These are phyloP conservation scores for Tritrichomonas foetus DNA, from an alignment of 208 protist genomes.

Conservation along the genomic window DNA sequence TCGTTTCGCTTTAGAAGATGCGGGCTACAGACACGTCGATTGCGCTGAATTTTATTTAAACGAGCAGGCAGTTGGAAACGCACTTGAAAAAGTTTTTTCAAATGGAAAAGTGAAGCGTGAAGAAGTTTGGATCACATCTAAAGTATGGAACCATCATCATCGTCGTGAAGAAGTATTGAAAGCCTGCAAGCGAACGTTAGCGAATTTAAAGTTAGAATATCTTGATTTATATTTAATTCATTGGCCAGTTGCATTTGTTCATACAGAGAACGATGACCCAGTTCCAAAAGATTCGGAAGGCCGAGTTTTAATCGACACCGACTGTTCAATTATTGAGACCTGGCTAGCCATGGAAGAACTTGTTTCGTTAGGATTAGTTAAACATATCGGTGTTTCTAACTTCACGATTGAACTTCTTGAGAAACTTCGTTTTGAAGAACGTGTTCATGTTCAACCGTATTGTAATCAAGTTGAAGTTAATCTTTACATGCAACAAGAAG, in stretches of 20 bases:
- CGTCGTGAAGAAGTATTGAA: background rate
- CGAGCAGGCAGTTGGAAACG: background rate
- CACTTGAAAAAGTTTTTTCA: background rate
- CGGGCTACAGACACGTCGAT: background rate
- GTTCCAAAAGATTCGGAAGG: background rate
- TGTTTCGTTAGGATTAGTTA: background rate
- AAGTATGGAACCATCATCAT: background rate
- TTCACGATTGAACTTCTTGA: background rate
- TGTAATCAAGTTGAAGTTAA: conserved; percentile 35
- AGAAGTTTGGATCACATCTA: conserved; percentile 29
- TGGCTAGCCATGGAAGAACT: background rate
- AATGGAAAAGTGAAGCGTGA: background rate
- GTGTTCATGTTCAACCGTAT: background rate
- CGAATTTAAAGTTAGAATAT: background rate
- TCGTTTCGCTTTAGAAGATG: background rate
- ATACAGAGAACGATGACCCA: background rate
- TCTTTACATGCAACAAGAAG: conserved; percentile 45
- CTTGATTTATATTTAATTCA: background rate
- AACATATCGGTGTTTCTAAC: conserved; percentile 29
- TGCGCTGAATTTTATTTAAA: background rate
- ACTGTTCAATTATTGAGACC: conserved; percentile 38
- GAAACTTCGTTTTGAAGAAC: background rate
- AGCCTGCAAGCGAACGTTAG: background rate
- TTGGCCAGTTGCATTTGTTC: background rate
- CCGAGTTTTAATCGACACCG: background rate